Evolutionary conservation across 139 green algal species (phyloP).

Genomic region (Coelastrella sp.): DNA sequence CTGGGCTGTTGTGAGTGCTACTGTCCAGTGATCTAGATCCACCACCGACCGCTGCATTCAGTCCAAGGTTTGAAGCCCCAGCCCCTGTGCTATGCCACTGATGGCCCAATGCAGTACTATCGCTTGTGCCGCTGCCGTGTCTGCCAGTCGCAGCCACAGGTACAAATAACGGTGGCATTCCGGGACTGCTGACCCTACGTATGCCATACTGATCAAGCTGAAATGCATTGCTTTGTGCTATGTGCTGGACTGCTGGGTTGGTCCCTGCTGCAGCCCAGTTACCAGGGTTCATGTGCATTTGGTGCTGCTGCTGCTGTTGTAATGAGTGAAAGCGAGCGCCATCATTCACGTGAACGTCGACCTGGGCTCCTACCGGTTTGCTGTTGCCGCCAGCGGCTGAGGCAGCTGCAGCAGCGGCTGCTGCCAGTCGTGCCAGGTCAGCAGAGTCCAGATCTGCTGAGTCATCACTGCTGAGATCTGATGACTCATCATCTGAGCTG

Average conservation of each 20-base stretch:
- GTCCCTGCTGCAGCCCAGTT: too few relatives aligned
- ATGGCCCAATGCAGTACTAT: neutral
- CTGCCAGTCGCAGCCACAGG: slow-evolving; percentile 14
- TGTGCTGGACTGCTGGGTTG: neutral
- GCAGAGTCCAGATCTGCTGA: neutral
- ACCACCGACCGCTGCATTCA: too few relatives aligned
- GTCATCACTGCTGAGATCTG: neutral
- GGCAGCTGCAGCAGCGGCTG: neutral
- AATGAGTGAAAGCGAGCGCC: neutral
- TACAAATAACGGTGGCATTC: neutral
- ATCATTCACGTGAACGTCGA: neutral
- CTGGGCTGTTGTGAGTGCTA: neutral
- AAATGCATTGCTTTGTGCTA: neutral
- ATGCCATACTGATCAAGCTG: neutral
- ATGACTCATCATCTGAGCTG: slow-evolving; percentile 7
- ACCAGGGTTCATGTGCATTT: neutral
- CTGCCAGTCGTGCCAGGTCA: neutral
- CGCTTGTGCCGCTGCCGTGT: neutral
- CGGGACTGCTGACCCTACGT: neutral
- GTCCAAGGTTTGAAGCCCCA: too few relatives aligned
- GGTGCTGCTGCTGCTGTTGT: neutral
- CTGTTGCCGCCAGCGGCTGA: too few relatives aligned
- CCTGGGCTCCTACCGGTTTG: too few relatives aligned
- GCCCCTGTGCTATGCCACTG: neutral
- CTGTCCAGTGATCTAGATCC: too few relatives aligned